Evolutionary conservation across 2,329 filamentous ascomycete genomes (phyloP), one percentile per base, ranked within the genome.

Genomic region (Helotiales sp.): DNA sequence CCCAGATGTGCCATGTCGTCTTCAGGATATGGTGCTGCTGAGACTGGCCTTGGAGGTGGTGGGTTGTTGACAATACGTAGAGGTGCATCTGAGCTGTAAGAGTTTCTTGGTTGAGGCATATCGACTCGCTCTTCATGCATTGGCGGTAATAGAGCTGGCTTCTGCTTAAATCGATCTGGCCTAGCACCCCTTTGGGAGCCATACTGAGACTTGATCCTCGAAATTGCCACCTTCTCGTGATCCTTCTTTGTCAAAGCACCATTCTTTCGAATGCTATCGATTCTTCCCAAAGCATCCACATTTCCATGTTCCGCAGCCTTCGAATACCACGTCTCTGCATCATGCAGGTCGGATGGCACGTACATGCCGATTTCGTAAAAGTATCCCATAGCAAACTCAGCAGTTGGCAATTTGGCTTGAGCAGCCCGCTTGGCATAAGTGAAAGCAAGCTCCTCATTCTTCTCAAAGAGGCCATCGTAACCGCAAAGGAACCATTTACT

Each of bases 401-500:
- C 96, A 0, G 94, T 98, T 0, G 93, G 86, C 58, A 98, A 85
- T 64, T 93, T 93, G 45, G 89, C 87, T 60, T 88, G 84, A 8
- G 96, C 95, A 11, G 96, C 96, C 72, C 95, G 88, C 74, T 95
- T 88, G 1, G 96, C 96, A 76, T 97, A 98, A 61, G 89, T 91
- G 80, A 92, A 99, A 6, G 96, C 95, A 58, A 98, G 82, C 77
- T 95, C 91, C 79, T 99, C 96, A 75, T 97, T 98, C 84, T 98
- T 98, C 68, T 92, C 87, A 76, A 99, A 97, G 6, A 96, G 85
- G 24, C 91, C 91, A 72, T 98, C 95, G 71, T 96, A 94, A 2
- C 96, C 96, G 75, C 97, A 98, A 30, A 99, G 85, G 77, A 98
- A 99, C 96, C 96, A 99, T 79, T 97, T 96, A 80, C 95, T 98